Base-by-base conservation (phyloP, 2,329 filamentous ascomycete species). In the Alternaria hordeiaustralica region DNA sequence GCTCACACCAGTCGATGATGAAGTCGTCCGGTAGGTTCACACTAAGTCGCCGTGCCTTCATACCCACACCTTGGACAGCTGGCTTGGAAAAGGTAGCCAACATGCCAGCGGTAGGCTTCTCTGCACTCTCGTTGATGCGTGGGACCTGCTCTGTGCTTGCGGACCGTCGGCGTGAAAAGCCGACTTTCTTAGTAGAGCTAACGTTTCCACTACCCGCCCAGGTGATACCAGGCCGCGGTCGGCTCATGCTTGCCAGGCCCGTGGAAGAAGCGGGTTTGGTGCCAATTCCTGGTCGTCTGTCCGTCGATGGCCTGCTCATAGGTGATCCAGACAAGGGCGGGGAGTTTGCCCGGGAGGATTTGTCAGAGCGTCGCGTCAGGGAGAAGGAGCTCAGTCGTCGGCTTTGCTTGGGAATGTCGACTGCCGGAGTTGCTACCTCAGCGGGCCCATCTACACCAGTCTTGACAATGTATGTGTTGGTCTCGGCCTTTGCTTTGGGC, bases 21-120 rank as follows among this genome's bases (percentile, higher is more conserved):
- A 93, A 92, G 70, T 93, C 90, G 70, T 93, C 91, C 2, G 90
- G 90, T 25, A 93, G 82, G 71, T 87, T 91, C 53, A 92, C 79
- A 74, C 92, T 94, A 82, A 95, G 84, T 55, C 91, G 89, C n/a
- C 92, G 87, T 28, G 92, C 89, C 81, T 94, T 95, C 77, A 92
- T 86, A 10, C 92, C 92, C 18, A 89, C 91, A 12, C 92, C 92
- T 21, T 87, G 86, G 56, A 89, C 88, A 2, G 92, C 90, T 1
- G 75, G 66, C 54, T 75, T 78, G 25, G 78, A 80, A 47, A 79
- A 79, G 18, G 78, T 79, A 25, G 70, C 67, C 33, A 79, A 58
- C 66, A 80, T 73, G 25, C 75, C 77, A 44, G 76, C 72, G 23
- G 75, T 78, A 15, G 73, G 70, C 49, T 64, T 70, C n/a, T 74